Evolutionary conservation across 495 filamentous ascomycete species (phyloP).

Genomic region (Podospora australis): DNA sequence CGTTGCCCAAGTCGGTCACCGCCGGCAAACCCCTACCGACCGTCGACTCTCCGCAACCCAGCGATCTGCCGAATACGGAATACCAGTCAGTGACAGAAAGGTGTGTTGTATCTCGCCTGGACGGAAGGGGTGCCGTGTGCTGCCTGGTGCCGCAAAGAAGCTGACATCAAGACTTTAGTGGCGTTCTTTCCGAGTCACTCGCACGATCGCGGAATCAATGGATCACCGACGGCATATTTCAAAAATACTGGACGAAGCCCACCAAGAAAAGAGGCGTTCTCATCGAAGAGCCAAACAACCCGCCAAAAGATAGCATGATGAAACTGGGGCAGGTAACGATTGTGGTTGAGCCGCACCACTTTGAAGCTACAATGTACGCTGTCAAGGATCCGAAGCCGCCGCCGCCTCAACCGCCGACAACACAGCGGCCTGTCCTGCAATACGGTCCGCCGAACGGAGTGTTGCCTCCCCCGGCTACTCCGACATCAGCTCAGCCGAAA

Average conservation of each 20-base stretch:
- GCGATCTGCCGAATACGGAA: constrained; percentile 55
- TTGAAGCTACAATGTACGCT: constrained; percentile 79
- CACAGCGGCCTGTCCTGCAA: constrained; percentile 58
- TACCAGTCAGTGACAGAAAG: constrained; percentile 83
- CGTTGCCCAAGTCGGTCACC: constrained; percentile 53
- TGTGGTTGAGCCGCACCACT: constrained; percentile 82
- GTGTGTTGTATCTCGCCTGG: no score
- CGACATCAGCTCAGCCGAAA: constrained; percentile 27
- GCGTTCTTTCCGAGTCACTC: constrained; percentile 76
- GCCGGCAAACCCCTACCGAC: constrained; percentile 66
- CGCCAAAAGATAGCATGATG: constrained; percentile 77
- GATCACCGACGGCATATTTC: constrained; percentile 82
- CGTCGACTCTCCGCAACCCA: constrained; percentile 59
- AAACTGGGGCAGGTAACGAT: constrained; percentile 76
- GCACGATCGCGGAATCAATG: constrained; percentile 81
- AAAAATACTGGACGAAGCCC: constrained; percentile 90
- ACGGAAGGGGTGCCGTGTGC: no score
- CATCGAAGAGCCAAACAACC: constrained; percentile 66
- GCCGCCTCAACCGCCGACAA: constrained; percentile 19
- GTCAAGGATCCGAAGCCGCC: constrained; percentile 64
- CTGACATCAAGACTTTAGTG: constrained; percentile 44
- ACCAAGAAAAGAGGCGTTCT: constrained; percentile 68
- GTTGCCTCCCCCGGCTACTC: constrained; percentile 49
- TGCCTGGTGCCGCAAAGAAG: no score
- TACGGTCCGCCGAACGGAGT: constrained; percentile 59